Percentiles rank a stretch among this genome's conserved stretches.
These are phyloP conservation scores for Hsuehochloa calcarea DNA, from an alignment of 176 grass and related monocot genomes.

Conservation along the genomic window DNA sequence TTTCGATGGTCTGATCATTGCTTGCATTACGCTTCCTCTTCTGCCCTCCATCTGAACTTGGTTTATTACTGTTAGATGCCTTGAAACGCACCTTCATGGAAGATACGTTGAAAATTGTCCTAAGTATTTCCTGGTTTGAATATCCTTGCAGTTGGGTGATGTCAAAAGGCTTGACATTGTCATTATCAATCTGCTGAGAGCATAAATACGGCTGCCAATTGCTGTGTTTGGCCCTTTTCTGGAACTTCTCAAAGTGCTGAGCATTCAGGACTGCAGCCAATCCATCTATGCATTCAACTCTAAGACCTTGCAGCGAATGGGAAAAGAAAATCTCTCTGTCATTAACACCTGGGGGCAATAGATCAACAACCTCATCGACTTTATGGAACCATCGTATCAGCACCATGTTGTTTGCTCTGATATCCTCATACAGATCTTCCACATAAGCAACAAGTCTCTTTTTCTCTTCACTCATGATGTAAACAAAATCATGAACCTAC, in stretches of 20 bases:
- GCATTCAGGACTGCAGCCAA: conserved; percentile 47
- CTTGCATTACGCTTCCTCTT: conserved; percentile 31
- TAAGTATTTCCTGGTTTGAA: conserved; percentile 55
- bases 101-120: conserved; percentile 19
- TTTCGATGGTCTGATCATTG: background rate
- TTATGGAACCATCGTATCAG: conserved; percentile 60
- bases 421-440: conserved; percentile 64
- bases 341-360: conserved; percentile 33
- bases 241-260: conserved; percentile 56
- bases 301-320: conserved; percentile 54
- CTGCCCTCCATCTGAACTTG: conserved; percentile 18
- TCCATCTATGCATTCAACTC: conserved; percentile 57
- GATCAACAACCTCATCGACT: conserved; percentile 37
- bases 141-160: conserved; percentile 56
- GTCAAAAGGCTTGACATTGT: conserved; percentile 49
- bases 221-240: background rate
- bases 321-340: conserved; percentile 62
- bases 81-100: conserved; percentile 34
- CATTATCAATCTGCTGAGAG: conserved; percentile 41
- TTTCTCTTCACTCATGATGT: conserved; percentile 46
- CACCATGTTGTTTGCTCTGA: conserved; percentile 47
- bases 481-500: conserved; percentile 71
- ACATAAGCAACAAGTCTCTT: conserved; percentile 56
- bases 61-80: conserved; percentile 15
- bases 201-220: conserved; percentile 49